Conservation (phyloP, 2,329 filamentous ascomycete species). For the Aspergillus puulaauensis region DNA sequence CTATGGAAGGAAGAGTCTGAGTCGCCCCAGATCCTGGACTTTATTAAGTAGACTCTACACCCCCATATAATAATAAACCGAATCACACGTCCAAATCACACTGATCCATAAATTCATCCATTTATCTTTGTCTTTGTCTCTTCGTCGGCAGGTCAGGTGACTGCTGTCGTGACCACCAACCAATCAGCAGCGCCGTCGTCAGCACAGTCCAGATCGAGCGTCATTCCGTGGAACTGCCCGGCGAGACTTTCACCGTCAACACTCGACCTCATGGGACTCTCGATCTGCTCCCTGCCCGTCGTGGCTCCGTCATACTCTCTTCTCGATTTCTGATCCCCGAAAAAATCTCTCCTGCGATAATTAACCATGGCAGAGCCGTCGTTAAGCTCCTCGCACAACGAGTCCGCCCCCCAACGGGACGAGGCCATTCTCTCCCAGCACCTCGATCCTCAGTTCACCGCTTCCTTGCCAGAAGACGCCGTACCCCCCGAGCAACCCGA, state of each 20-base stretch:
- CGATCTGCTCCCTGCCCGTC: background rate
- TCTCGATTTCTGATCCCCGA: background rate
- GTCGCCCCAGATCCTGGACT: background rate
- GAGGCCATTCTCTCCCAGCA: constrained; percentile 22
- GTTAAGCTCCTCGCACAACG: constrained; percentile 30
- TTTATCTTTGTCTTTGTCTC: too few relatives aligned
- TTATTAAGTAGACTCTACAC: background rate
- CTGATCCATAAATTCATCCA: too few relatives aligned
- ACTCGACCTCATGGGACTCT: background rate
- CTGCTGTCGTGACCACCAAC: background rate
- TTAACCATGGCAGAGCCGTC: constrained; percentile 22
- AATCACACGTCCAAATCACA: too few relatives aligned
- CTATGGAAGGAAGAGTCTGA: background rate
- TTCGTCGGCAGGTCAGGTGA: background rate
- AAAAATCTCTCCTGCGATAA: background rate
- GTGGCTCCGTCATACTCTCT: constrained; percentile 2
- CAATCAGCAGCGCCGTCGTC: background rate
- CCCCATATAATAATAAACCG: background rate
- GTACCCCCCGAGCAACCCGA: background rate
- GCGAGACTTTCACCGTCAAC: background rate
- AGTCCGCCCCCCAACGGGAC: constrained; percentile 12
- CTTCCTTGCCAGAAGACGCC: constrained; percentile 17
- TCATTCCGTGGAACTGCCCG: background rate
- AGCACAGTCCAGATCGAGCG: background rate
- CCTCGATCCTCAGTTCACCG: constrained; percentile 23